These are phyloP conservation scores for Acarospora socialis DNA, from an alignment of 2,329 filamentous ascomycete genomes.

Conservation along the genomic window DNA sequence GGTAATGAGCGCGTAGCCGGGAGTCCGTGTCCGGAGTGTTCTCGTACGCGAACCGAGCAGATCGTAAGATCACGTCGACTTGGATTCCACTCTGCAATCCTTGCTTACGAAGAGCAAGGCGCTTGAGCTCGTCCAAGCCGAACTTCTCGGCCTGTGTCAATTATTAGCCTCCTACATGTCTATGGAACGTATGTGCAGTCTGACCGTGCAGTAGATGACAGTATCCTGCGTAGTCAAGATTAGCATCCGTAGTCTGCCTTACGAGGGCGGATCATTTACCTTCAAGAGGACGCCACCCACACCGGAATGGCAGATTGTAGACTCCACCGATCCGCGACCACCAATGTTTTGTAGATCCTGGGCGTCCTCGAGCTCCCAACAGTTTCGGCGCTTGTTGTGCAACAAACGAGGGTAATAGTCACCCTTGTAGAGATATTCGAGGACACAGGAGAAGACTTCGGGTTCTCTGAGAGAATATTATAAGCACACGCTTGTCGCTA, in stretches of 20 bases:
- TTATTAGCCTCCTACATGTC: too few species aligned
- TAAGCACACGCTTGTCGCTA: conserved; percentile 4
- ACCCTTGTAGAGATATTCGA: conserved; percentile 95
- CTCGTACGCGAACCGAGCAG: conserved; percentile 87
- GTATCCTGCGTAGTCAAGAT: too few species aligned
- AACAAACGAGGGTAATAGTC: conserved; percentile 87
- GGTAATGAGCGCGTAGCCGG: conserved; percentile 86
- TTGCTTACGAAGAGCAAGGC: conserved; percentile 83
- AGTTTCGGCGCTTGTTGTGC: conserved; percentile 71
- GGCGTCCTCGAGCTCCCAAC: conserved; percentile 76
- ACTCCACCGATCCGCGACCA: conserved; percentile 51
- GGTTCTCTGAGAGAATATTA: conserved; percentile 55
- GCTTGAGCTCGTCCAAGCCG: conserved; percentile 83
- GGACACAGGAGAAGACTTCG: conserved; percentile 81
- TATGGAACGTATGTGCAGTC: too few species aligned
- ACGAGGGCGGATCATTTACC: too few species aligned
- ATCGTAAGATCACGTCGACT: conserved; percentile 79
- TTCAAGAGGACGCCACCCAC: conserved; percentile 65
- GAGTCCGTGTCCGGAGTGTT: conserved; percentile 90
- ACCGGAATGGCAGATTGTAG: conserved; percentile 64
- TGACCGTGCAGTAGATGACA: conserved; percentile 83
- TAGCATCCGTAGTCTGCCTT: too few species aligned
- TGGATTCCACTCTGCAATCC: conserved; percentile 86
- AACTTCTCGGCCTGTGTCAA: conserved; percentile 86
- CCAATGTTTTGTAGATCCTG: conserved; percentile 39